phyloP scores from a whole-genome alignment of 1,284 basidiomycete genomes.

The Clitocybe nebularis region DNA sequence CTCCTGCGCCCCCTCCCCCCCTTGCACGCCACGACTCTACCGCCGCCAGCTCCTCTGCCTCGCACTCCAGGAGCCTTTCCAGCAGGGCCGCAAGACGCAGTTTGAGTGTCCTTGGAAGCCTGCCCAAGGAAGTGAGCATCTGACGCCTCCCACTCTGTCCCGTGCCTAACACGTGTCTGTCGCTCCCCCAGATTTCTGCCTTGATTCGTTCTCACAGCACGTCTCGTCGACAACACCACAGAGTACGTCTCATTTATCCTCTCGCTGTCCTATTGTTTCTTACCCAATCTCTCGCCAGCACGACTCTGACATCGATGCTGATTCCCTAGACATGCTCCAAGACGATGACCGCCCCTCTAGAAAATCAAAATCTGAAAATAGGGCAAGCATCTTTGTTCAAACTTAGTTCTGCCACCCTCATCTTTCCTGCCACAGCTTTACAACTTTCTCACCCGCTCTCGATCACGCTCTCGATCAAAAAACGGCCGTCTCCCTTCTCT shows the following conservation, averaged over 20 bases:
- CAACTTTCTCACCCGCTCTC: slow-evolving; percentile 47
- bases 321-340: slow-evolving; percentile 14
- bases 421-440: slow-evolving; percentile 35
- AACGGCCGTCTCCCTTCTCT: slow-evolving; percentile 17
- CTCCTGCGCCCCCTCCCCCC: not conserved
- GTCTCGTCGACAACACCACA: slow-evolving; percentile 22
- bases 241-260: slow-evolving; percentile 4
- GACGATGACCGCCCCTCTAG: slow-evolving; percentile 34
- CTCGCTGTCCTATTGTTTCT: slow-evolving; percentile 23
- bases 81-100: slow-evolving; percentile 19
- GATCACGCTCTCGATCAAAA: slow-evolving; percentile 48
- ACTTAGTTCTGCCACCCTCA: slow-evolving; percentile 10
- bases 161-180: slow-evolving; percentile 44
- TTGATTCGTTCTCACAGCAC: slow-evolving; percentile 35
- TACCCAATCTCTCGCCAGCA: slow-evolving; percentile 8
- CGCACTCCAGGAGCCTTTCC: slow-evolving; percentile 5
- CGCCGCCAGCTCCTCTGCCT: slow-evolving; percentile 8
- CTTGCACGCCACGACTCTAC: slow-evolving; percentile 11
- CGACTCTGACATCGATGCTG: slow-evolving; percentile 11
- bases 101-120: slow-evolving; percentile 25
- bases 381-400: slow-evolving; percentile 26
- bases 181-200: slow-evolving; percentile 30
- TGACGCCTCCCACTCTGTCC: slow-evolving; percentile 15
- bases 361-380: slow-evolving; percentile 37
- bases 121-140: slow-evolving; percentile 31